phyloP scores from a whole-genome alignment of 1,139 yeast genomes.

The Meyerozyma smithsonii region DNA sequence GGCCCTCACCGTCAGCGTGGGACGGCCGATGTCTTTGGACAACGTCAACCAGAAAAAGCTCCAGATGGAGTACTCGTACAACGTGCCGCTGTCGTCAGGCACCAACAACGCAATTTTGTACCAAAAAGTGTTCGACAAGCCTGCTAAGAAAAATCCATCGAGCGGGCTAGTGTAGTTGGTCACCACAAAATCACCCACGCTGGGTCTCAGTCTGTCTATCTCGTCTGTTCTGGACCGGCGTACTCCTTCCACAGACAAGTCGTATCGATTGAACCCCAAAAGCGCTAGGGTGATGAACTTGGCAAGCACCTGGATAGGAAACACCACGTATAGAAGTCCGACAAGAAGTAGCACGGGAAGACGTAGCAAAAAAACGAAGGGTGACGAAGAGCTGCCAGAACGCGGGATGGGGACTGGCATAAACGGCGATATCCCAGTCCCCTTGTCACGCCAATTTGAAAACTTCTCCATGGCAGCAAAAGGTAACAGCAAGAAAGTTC shows the following conservation, averaged over 20 bases:
- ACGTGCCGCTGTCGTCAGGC: slow-evolving; percentile 35
- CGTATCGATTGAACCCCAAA: slow-evolving; percentile 27
- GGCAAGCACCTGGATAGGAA: slow-evolving; percentile 14
- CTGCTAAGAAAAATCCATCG: slow-evolving; percentile 39
- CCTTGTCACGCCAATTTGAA: slow-evolving; percentile 71
- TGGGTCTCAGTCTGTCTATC: slow-evolving; percentile 35
- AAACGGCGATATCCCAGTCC: slow-evolving; percentile 80
- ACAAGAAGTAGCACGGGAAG: slow-evolving; percentile 25
- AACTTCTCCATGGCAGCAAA: slow-evolving; percentile 60
- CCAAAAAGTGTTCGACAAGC: slow-evolving; percentile 23
- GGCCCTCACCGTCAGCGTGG: slow-evolving; percentile 10
- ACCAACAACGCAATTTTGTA: slow-evolving; percentile 36
- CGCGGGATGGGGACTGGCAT: slow-evolving; percentile 38
- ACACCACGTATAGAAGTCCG: slow-evolving; percentile 11
- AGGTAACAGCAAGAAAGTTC: neutral
- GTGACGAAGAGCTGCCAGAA: slow-evolving; percentile 12
- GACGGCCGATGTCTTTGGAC: slow-evolving; percentile 13
- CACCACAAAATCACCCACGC: slow-evolving; percentile 38
- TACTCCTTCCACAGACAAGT: slow-evolving; percentile 48
- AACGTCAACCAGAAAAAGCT: slow-evolving; percentile 34
- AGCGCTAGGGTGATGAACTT: slow-evolving; percentile 15
- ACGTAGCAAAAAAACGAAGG: slow-evolving; percentile 18
- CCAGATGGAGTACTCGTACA: slow-evolving; percentile 30
- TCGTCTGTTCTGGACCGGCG: slow-evolving; percentile 36
- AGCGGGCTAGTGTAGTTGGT: slow-evolving; percentile 55